Evolutionary conservation across 352 stramenopile species (phyloP).

Genomic region (Pythium guiyangense): DNA sequence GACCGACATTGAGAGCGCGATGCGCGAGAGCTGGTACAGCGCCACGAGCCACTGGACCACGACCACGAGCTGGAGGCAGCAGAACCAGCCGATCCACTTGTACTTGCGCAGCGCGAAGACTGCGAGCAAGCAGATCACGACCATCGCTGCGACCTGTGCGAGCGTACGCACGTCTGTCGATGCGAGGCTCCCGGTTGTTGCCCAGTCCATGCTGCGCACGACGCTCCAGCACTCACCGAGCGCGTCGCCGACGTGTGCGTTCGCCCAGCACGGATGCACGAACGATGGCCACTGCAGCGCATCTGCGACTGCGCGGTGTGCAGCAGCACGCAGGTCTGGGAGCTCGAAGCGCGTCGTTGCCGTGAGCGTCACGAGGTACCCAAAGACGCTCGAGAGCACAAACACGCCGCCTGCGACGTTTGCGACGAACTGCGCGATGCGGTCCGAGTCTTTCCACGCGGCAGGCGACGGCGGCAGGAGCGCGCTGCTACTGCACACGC

Average conservation of each 20-base stretch:
- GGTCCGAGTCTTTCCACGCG: conserved; percentile 57
- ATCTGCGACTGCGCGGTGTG: background rate
- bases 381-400: conserved; percentile 33
- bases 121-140: conserved; percentile 9
- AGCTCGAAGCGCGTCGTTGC: conserved; percentile 23
- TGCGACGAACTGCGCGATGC: conserved; percentile 55
- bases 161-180: conserved; percentile 31
- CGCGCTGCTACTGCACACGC: background rate
- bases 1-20: conserved; percentile 43
- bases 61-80: conserved; percentile 47
- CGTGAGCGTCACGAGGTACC: conserved; percentile 28
- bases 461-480: conserved; percentile 1
- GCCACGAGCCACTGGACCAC: conserved; percentile 60
- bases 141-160: conserved; percentile 24
- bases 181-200: conserved; percentile 21
- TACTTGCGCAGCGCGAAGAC: conserved; percentile 43
- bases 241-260: conserved; percentile 17
- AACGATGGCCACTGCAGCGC: conserved; percentile 12
- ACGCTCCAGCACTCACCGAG: conserved; percentile 31
- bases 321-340: conserved; percentile 21
- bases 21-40: conserved; percentile 60
- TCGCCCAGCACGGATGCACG: conserved; percentile 14
- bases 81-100: conserved; percentile 61
- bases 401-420: conserved; percentile 51
- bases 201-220: conserved; percentile 21